A percentile compares a stretch with the other conserved stretches of the same genome.
Evolutionary conservation across 2,329 filamentous ascomycete genomes (phyloP).

Genomic region (Phyllosticta citribraziliensis): DNA sequence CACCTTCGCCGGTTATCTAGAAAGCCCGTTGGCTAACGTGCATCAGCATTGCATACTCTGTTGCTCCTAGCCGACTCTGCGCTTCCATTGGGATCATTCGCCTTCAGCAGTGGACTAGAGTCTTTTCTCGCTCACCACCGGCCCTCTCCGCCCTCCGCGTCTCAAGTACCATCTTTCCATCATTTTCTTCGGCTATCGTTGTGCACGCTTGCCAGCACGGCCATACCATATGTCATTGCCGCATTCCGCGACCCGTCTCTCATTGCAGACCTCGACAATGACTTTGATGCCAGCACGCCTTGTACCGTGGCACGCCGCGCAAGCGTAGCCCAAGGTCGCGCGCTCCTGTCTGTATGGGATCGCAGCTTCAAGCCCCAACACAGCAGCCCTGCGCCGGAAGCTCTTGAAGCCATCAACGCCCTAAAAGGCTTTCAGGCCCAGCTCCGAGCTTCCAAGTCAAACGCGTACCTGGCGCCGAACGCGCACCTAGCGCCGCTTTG

Average conservation of each 20-base stretch:
- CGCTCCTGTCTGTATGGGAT: slow-evolving; percentile 68
- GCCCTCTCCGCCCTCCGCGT: slow-evolving; percentile 16
- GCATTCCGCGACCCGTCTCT: slow-evolving; percentile 47
- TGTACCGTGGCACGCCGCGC: slow-evolving; percentile 73
- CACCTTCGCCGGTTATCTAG: background rate
- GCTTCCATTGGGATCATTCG: slow-evolving; percentile 75
- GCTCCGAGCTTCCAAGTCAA: slow-evolving; percentile 18
- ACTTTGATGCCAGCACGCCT: slow-evolving; percentile 63
- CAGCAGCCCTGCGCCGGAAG: background rate
- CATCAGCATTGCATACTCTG: slow-evolving; percentile 50
- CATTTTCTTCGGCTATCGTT: slow-evolving; percentile 62
- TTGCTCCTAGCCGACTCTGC: slow-evolving; percentile 73
- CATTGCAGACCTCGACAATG: slow-evolving; percentile 57
- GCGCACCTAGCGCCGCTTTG: slow-evolving; percentile 64
- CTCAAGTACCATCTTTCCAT: slow-evolving; percentile 41
- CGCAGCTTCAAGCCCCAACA: slow-evolving; percentile 46
- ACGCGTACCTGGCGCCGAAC: slow-evolving; percentile 16
- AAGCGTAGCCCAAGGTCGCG: slow-evolving; percentile 64
- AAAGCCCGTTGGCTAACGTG: background rate
- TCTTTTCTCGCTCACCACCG: slow-evolving; percentile 66
- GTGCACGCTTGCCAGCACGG: slow-evolving; percentile 59
- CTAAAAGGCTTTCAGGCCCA: slow-evolving; percentile 21
- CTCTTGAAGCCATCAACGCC: slow-evolving; percentile 15
- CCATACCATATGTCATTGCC: slow-evolving; percentile 64
- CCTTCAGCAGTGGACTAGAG: slow-evolving; percentile 74